Base-by-base conservation (phyloP, 139 green algal species). In the Chlorella sp. region DNA sequence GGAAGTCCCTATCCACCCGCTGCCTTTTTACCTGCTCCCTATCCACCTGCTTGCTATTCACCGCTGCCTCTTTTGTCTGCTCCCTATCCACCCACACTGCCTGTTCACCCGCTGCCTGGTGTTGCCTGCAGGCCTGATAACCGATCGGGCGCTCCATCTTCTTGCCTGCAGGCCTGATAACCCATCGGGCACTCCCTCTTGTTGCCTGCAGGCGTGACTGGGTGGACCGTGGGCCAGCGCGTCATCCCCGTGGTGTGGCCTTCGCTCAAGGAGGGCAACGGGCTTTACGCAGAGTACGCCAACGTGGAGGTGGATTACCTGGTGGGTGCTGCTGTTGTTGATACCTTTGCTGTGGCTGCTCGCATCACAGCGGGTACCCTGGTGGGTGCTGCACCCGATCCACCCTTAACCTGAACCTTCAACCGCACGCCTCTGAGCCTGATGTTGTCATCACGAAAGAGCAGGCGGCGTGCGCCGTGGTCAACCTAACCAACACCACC, bases 261-360 rank as follows among this genome's bases (percentile, higher is more conserved):
- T 31, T 31, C 35, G 2, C 30, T 80, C 1, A 3, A 70, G 32
- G 26, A 35, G n/a, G 82, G 81, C 36, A 55, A 62, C 27, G 85
- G 85, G 42, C 86, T 78, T 0, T 90, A 81, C 77, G 74, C 85
- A 70, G 67, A 87, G 72, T 85, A 81, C 63, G 26, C 79, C 20
- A 50, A 69, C 1, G 73, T 77, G n/a, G 59, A 55, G 29, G 71
- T 75, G 42, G 55, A 59, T 5, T 5, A 49, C 65, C 67, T 85
- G 26, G n/a, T 31, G 3, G 2, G n/a, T 67, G 6, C 2, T 22
- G 10, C 42, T 55, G 17, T 10, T 24, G 17, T 17, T 55, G 42
- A 55, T 17, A 55, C 42, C 42, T 55, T 10, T 55, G 42, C 42
- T 55, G 42, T 10, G 42, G 10, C 42, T 55, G 42, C 10, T 55